Evolutionary conservation across 805 yeast species (phyloP), one percentile per base, ranked within the genome.

Genomic region (Schwanniomyces pseudopolymorphus): DNA sequence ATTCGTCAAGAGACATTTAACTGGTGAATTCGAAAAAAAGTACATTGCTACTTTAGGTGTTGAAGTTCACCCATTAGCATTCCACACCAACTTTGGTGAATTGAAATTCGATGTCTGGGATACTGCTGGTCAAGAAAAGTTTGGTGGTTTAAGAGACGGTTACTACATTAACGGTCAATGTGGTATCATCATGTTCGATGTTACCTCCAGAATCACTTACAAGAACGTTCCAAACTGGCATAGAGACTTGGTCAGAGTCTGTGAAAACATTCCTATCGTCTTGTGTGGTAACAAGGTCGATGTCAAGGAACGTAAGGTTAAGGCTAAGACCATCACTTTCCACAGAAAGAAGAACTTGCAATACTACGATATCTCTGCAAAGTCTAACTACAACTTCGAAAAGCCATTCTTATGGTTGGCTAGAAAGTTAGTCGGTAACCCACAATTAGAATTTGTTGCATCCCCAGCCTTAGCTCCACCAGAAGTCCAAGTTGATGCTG

Each of bases 211-310:
- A 82, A 92, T 94, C 79, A 94, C 99, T 60, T 94, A 94, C 81
- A 94, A 94, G 82, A 94, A 94, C 77, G 99, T 94, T 71, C 99
- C 99, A 74, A 95, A 94, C 88, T 94, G 99, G 99, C 97, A 95
- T 86, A 87, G 99, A 80, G 99, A 94, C 77, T 83, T 94, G 70
- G 97, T 94, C 56, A 89, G 99, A 79, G 99, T 94, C 56, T 94
- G 99, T 80, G 99, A 94, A 80, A 94, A 92, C 84, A 94, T 94
- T 63, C 99, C 99, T 64, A 94, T 94, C 65, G 99, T 94, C 52
- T 81, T 94, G 59, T 89, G 97, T 80, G 99, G 99, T 79, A 94
- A 94, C 87, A 94, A 94, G 80, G 99, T 94, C 63, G 99, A 94
- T 74, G 99, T 94, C 60, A 94, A 94, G 83, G 99, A 94, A 81